Conservation (phyloP, 768 basidiomycete species). For the Hemileccinum impolitum region DNA sequence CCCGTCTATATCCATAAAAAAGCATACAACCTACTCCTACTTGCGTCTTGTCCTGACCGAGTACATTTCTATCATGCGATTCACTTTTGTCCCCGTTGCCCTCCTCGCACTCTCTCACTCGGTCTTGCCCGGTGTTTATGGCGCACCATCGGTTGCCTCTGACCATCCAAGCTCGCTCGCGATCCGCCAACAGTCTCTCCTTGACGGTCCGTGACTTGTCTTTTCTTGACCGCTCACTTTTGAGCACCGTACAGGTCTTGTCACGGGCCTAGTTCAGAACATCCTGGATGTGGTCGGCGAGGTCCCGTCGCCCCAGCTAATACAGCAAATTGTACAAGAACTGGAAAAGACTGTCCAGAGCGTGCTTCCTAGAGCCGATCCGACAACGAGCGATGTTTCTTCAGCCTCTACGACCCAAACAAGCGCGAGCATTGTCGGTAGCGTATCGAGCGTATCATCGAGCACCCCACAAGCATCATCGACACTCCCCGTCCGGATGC, state of each 20-base stretch:
- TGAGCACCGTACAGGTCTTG: constrained; percentile 4
- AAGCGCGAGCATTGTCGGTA: background rate
- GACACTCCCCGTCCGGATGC: background rate
- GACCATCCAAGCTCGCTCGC: constrained; percentile 3
- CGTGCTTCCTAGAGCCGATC: constrained; percentile 1
- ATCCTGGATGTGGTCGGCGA: background rate
- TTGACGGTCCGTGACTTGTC: background rate
- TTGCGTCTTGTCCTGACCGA: constrained; percentile 19
- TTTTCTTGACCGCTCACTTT: background rate
- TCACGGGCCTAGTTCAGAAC: background rate
- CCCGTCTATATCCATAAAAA: constrained; percentile 14
- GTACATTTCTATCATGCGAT: constrained; percentile 28
- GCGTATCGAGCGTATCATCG: background rate
- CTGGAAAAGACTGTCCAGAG: background rate
- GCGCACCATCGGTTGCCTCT: constrained; percentile 9
- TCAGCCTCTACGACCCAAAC: background rate
- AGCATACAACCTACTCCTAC: constrained; percentile 14
- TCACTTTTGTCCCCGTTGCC: constrained; percentile 14
- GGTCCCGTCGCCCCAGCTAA: background rate
- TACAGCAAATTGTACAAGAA: background rate
- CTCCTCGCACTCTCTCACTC: constrained; percentile 19
- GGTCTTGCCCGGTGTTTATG: constrained; percentile 14
- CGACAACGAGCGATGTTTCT: background rate
- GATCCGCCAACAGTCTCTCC: background rate
- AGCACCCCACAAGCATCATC: constrained; percentile 1